phyloP scores from a whole-genome alignment of 352 stramenopile genomes.

The Peronosclerospora sorghi region DNA sequence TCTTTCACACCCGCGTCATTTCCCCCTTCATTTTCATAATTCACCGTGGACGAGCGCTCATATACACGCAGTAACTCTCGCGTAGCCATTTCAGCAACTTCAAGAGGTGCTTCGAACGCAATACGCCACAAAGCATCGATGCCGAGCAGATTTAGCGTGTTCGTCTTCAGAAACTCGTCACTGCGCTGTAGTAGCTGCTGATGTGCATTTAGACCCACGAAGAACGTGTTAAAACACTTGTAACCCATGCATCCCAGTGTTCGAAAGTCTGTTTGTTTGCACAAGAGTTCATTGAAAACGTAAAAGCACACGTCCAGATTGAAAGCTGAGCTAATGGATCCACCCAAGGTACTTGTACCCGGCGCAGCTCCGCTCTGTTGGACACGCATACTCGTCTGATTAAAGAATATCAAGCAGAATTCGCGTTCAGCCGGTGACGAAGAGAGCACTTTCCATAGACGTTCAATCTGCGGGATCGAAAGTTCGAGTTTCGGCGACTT shows the following conservation, averaged over 20 bases:
- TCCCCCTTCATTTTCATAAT: conserved; percentile 3
- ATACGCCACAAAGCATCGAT: conserved; percentile 80
- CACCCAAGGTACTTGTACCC: conserved; percentile 11
- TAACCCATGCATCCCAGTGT: conserved; percentile 68
- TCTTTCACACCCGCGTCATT: conserved; percentile 45
- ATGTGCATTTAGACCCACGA: conserved; percentile 63
- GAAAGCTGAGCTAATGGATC: conserved; percentile 63
- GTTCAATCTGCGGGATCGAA: conserved; percentile 59
- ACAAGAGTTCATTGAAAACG: conserved; percentile 79
- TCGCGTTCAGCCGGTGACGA: conserved; percentile 63
- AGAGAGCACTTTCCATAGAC: conserved; percentile 66
- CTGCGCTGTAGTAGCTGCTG: conserved; percentile 24
- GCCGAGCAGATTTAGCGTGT: conserved; percentile 37
- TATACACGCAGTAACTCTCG: conserved; percentile 75
- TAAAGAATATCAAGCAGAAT: conserved; percentile 78
- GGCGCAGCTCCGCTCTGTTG: conserved; percentile 17
- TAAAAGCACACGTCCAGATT: conserved; percentile 62
- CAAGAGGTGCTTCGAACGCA: conserved; percentile 63
- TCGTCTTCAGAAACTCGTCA: conserved; percentile 9
- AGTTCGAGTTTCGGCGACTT: conserved; percentile 72
- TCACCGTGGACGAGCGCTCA: conserved; percentile 36
- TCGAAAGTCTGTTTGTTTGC: conserved; percentile 63
- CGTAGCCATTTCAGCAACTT: conserved; percentile 70
- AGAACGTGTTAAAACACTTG: conserved; percentile 84
- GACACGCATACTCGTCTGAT: conserved; percentile 58